Conservation (phyloP, 257 asterid species). For the Catharanthus roseus region DNA sequence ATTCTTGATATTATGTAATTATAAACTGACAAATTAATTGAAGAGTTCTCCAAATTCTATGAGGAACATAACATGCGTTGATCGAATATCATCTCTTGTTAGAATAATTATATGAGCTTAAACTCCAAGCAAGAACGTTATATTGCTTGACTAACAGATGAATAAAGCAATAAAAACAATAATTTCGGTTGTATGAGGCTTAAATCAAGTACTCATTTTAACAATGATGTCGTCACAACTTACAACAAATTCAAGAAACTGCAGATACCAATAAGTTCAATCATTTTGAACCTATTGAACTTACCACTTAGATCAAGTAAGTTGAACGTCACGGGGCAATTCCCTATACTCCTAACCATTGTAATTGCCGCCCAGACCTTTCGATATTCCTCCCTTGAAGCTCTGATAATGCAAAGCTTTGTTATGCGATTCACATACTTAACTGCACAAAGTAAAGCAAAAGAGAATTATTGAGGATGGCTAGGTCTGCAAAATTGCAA, state of each 20-base stretch:
- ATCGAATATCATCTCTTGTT: neutral
- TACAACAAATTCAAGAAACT: neutral
- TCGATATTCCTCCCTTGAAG: slow-evolving; percentile 65
- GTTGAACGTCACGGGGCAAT: slow-evolving; percentile 72
- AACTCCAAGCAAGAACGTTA: neutral
- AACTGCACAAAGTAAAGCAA: slow-evolving; percentile 37
- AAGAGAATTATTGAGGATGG: neutral
- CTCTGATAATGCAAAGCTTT: slow-evolving; percentile 67
- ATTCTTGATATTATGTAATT: neutral
- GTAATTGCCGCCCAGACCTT: slow-evolving; percentile 77
- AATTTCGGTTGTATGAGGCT: neutral
- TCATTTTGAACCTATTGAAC: slow-evolving; percentile 10
- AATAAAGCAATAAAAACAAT: neutral
- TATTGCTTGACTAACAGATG: neutral
- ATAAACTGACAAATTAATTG: neutral
- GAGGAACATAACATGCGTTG: neutral
- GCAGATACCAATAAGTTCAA: neutral
- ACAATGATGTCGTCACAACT: neutral
- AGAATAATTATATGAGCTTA: neutral
- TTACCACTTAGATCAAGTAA: slow-evolving; percentile 81
- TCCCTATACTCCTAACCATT: slow-evolving; percentile 67
- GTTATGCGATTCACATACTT: slow-evolving; percentile 88
- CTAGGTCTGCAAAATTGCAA: neutral
- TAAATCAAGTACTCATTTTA: neutral
- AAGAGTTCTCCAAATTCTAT: neutral